Evolutionary conservation across 2,329 filamentous ascomycete species (phyloP), one percentile per base, ranked within the genome.

Genomic region (Aaosphaeria pasadenensis): DNA sequence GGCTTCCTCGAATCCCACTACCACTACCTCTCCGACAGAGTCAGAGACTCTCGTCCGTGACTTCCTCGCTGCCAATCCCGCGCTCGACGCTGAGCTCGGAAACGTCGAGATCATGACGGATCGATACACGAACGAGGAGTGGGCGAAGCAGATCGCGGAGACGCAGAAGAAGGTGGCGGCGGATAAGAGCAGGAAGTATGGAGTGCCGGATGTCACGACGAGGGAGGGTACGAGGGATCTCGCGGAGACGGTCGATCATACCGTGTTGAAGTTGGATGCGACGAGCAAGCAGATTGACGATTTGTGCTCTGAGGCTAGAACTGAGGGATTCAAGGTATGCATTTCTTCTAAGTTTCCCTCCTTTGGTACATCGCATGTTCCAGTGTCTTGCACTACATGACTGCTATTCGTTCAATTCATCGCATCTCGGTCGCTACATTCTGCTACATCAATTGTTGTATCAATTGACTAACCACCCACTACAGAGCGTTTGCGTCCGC

Each of bases 401-500:
- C 31, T 11, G 24, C 28, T 32, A 35, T 11, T 38, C 40, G 30
- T 11, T 39, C 41, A 39, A 33, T 36, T 40, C 38, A 13, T 2
- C 5, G 29, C 31, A 50, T 31, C 11, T 48, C 17, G 45, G 42
- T 48, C 54, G 35, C 17, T 24, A 24, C 17, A 24, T 24, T 24
- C 17, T 24, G 17, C 17, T 24, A 24, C 17, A 24, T 24, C 17
- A 24, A 24, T 24, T 24, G 17, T 24, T 24, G 33, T 36, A 56
- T 39, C 7, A 7, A 13, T n/a, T 39, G 46, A 36, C 47, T 57
- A 53, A 72, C 53, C 62, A 28, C 17, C 17, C 71, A 36, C 70
- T 42, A 59, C 69, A 58, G 73, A 74, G 79, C 7, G 82, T 84
- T 47, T 85, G 82, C 59, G 80, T 85, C 2, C 76, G 81, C 6